Base-by-base conservation (phyloP, 768 basidiomycete species). In the Macrolepiota dolichaula region DNA sequence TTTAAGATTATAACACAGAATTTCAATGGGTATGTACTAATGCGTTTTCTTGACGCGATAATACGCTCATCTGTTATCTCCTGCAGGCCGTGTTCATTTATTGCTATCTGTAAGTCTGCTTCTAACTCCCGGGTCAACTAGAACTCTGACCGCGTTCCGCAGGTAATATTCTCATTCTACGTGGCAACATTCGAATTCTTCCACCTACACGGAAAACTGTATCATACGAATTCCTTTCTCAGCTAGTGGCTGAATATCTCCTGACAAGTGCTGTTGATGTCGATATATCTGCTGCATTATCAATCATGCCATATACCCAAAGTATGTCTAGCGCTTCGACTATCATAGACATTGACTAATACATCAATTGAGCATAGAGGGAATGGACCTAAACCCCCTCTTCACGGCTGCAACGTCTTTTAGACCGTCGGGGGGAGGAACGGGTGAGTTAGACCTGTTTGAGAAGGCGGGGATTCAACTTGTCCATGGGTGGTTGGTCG, bases 401-500 rank as follows among this genome's bases (percentile, higher is more conserved):
- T 97, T 97, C 71, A 89, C 87, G 0, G 82, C 82, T 0, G 69
- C 86, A 6, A 83, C 82, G 1, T 81, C 85, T 0, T 95, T 96
- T 70, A 79, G 83, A 12, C 89, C 92, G 1, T 76, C 77, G 9
- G 83, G 81, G 0, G 79, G 80, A 12, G 67, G 62, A 29, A 85
- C 85, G 0, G 93, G 91, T 1, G 95, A 92, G 68, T 82, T 97
- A 47, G 85, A 89, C 61, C 82, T 97, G 7, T 97, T 97, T 67
- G 77, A 86, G n/a, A 86, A 91, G 47, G 90, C 86, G 0, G 87
- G 86, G 9, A 91, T 96, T 47, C 75, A 83, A 4, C 85, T 97
- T 42, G 86, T 94, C 1, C 94, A 96, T 61, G 95, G 95, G 1
- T 97, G 95, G 95, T 81, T 90, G 15, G 85, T 85, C n/a, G 89